Evolutionary conservation across 495 filamentous ascomycete genomes (phyloP), one percentile per base, ranked within the genome.

Genomic region (Opeltia flavorubescens): DNA sequence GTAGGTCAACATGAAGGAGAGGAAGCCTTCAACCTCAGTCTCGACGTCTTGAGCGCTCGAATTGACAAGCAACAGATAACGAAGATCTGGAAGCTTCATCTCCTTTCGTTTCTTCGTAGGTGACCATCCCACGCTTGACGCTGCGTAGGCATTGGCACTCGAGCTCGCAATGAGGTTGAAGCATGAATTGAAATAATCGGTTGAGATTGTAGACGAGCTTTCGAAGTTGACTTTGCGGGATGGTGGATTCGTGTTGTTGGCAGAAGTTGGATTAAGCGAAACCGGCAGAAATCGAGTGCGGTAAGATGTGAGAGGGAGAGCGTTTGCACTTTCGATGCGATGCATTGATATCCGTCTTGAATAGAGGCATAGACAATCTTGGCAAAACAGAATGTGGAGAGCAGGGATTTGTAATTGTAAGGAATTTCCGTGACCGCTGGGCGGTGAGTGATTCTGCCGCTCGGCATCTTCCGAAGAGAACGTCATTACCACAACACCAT

Each of bases 1-100:
- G 50, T 81, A 78, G 6, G 84, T 88, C 2, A 84, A 75, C 83
- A 89, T 86, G 55, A 91, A 77, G 2, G 85, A 89, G 1, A 81
- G 65, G 49, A 93, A 95, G 0, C 77, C 88, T 2, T 46, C 18
- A 15, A 50, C 50, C 0, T 40, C 1, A 41, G 44, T 47, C 36
- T 28, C 24, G 23, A 41, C 36, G 15, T 30, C 17, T 7, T n/a
- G 9, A 9, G n/a, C 23, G 17, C 5, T 9, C 7, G 5, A 17
- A 27, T 0, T 38, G 36, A 43, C 42, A 28, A 85, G 58, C 40
- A 84, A 62, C 24, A 85, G 59, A 50, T 83, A 86, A 33, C 77
- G 76, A 57, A 86, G 68, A 53, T 81, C 83, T 0, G 72, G 67
- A 2, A 87, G 68, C 33, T 62, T 64, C 86, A 94, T 94, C 66